Evolutionary conservation across 257 asterid genomes (phyloP).

Genomic region (Solanum arcanum): DNA sequence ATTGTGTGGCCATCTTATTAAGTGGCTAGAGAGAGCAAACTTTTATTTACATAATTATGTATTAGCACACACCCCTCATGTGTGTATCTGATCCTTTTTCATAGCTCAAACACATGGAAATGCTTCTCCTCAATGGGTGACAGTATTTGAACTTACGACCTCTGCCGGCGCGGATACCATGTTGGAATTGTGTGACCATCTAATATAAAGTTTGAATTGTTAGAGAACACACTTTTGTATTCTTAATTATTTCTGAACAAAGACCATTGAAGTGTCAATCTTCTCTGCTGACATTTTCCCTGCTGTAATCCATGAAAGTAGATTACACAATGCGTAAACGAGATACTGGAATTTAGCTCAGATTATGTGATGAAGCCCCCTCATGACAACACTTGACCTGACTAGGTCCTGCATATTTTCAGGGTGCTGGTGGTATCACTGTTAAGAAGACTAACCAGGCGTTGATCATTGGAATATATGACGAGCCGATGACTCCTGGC

Average conservation of each 20-base stretch:
- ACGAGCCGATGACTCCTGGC: slow-evolving; percentile 44
- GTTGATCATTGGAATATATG: slow-evolving; percentile 33
- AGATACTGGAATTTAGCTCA: background rate
- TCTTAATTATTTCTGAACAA: background rate
- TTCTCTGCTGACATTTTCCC: background rate
- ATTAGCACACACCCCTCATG: background rate
- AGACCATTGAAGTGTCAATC: background rate
- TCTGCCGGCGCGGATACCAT: background rate
- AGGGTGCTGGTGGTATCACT: slow-evolving; percentile 37
- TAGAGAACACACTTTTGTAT: background rate
- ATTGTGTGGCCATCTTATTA: background rate
- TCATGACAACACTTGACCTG: background rate
- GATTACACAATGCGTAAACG: background rate
- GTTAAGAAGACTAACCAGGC: slow-evolving; percentile 41
- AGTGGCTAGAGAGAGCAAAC: background rate
- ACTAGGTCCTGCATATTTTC: background rate
- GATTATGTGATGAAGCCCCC: background rate
- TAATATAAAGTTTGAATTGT: background rate
- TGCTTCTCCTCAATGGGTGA: background rate
- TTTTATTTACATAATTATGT: background rate
- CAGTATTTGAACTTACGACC: background rate
- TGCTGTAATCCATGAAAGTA: background rate
- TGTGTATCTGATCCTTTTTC: background rate
- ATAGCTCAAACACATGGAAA: background rate
- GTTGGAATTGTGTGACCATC: background rate